A percentile compares a stretch with the other conserved stretches of the same genome.
Conservation (phyloP, 306 rosid species). For the Glycine latifolia region DNA sequence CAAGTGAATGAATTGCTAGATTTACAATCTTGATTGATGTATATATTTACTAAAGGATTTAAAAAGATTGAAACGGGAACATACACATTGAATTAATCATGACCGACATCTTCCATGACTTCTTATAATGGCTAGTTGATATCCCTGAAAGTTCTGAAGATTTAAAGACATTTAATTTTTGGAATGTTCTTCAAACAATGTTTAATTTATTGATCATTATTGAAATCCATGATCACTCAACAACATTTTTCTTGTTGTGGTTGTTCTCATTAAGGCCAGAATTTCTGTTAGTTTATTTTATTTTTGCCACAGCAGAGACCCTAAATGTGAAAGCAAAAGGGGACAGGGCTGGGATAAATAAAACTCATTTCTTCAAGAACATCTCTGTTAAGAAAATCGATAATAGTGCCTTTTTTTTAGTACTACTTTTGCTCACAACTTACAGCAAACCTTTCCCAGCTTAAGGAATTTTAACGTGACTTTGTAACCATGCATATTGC, state of each 20-base stretch:
- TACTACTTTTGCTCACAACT: neutral
- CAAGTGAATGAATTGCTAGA: slow-evolving; percentile 4
- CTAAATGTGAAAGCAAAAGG: neutral
- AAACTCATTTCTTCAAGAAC: neutral
- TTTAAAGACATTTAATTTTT: no score
- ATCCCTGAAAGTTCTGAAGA: neutral
- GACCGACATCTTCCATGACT: neutral
- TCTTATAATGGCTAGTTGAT: neutral
- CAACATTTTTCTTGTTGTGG: neutral
- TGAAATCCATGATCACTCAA: neutral
- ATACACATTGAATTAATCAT: neutral
- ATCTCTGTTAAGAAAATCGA: neutral
- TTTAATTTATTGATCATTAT: no score
- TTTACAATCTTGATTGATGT: neutral
- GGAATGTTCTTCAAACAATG: neutral
- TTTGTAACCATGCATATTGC: no score
- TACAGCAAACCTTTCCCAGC: neutral
- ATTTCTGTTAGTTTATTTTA: neutral
- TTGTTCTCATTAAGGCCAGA: neutral
- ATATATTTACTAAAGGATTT: neutral
- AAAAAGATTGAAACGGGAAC: neutral
- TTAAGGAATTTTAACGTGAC: no score
- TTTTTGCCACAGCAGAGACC: no score
- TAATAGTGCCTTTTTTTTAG: neutral
- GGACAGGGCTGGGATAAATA: no score